phyloP scores from a whole-genome alignment of 495 filamentous ascomycete species.

The Hyaloscypha bicolor region DNA sequence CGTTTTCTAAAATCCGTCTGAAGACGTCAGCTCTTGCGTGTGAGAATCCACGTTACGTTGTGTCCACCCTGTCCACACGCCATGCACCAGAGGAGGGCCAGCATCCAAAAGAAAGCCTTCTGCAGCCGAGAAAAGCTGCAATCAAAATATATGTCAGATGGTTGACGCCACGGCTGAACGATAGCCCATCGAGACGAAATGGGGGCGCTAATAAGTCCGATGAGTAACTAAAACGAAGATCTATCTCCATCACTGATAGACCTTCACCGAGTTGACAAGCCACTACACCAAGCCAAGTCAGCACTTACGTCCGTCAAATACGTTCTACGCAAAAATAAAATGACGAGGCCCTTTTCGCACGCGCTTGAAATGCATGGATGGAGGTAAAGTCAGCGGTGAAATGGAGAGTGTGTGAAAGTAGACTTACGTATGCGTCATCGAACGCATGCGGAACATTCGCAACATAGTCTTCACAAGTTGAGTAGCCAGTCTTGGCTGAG shows the following conservation, averaged over 20 bases:
- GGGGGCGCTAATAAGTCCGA: background rate
- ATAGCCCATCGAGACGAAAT: background rate
- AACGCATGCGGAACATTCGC: slow-evolving; percentile 55
- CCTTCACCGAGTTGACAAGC: slow-evolving; percentile 40
- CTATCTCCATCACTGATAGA: slow-evolving; percentile 36
- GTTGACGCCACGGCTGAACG: background rate
- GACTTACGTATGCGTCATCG: slow-evolving; percentile 42
- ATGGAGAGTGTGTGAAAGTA: background rate
- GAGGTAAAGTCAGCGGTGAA: background rate
- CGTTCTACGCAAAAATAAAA: background rate
- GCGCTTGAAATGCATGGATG: background rate
- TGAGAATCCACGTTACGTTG: background rate
- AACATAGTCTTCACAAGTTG: slow-evolving; percentile 60
- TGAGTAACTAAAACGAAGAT: background rate
- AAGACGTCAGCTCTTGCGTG: background rate
- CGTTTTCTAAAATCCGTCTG: background rate
- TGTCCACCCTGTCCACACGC: background rate
- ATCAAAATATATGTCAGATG: background rate
- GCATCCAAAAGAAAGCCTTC: background rate
- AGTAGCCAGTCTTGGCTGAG: slow-evolving; percentile 1
- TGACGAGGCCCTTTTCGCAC: too few species aligned
- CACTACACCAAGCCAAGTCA: slow-evolving; percentile 1
- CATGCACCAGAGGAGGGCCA: background rate
- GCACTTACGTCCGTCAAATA: background rate
- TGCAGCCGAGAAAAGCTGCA: background rate